Base-by-base conservation (phyloP, 2,329 filamentous ascomycete species). In the Ophiostoma novo-ulmi region DNA sequence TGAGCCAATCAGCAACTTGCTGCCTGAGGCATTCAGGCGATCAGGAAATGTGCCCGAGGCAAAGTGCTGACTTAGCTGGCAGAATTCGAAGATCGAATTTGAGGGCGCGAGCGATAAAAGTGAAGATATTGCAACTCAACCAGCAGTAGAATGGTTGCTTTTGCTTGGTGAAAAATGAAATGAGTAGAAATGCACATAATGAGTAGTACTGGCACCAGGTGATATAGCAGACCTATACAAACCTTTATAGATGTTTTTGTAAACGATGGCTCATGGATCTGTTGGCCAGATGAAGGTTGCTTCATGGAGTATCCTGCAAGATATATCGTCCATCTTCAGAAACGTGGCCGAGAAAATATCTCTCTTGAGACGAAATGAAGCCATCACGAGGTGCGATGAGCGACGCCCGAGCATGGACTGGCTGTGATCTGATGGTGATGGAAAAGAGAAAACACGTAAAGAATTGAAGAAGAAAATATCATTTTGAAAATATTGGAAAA, bases 11-110 rank as follows among this genome's bases (percentile, higher is more conserved):
- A 68, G 48, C 41, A 20, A 31, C 67, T 68, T 68, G 17, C 48
- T 68, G 67, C 67, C 67, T 68, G 48, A 68, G 67, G 67, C 67
- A 68, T 38, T 13, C 26, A 22, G 36, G 63, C 36, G 41, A 22
- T 22, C 65, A 31, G 13, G 22, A 41, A 26, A 41, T 67, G 65
- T 67, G 65, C 35, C 39, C 39, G 3, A 26, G 8, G 22, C 26
- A 6, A 26, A 39, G 38, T 31, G 65, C 22, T 67, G 39, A 67
- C 65, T 67, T 44, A 10, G 65, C 65, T 26, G 65, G 39, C 20
- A 22, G 10, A 11, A 66, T 13, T 41, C 7, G 39, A 44, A 5
- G 22, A 38, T 20, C 26, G 64, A 39, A 35, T 2, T 20, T 41
- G n/a, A 31, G 31, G 36, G 22, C 20, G 39, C 11, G 65, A 67